Conservation (phyloP, 495 filamentous ascomycete species). For the Aspergillus panamensis region DNA sequence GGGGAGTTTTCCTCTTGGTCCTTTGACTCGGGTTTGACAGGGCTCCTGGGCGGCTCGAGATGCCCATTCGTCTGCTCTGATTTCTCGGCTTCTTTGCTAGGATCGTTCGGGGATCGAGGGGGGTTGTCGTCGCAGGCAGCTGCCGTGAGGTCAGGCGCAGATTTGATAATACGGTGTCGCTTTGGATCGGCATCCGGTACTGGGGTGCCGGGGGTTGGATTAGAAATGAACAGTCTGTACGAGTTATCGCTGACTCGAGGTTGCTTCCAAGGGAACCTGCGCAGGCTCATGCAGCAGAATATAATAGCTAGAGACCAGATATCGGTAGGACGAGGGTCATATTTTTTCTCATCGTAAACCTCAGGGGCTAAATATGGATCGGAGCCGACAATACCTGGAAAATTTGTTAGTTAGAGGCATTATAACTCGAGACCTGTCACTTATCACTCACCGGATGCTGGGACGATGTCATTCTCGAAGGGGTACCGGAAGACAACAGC, state of each 20-base stretch:
- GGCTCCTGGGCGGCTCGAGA: constrained; percentile 15
- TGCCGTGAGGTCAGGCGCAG: constrained; percentile 35
- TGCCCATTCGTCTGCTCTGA: constrained; percentile 14
- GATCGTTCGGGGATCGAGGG: constrained; percentile 3
- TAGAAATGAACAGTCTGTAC: constrained; percentile 83
- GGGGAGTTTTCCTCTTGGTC: constrained; percentile 21
- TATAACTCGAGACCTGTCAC: background rate
- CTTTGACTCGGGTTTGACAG: constrained; percentile 15
- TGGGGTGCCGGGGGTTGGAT: constrained; percentile 56
- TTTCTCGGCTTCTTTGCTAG: constrained; percentile 7
- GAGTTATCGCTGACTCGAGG: constrained; percentile 90
- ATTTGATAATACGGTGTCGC: constrained; percentile 37
- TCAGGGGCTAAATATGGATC: constrained; percentile 97
- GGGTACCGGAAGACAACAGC: constrained; percentile 96
- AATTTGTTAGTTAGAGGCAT: constrained; percentile 9
- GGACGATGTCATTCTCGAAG: constrained; percentile 88
- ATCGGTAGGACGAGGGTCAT: constrained; percentile 91
- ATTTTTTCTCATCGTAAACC: constrained; percentile 91
- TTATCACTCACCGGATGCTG: constrained; percentile 69
- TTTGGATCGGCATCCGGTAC: constrained; percentile 45
- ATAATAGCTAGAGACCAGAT: constrained; percentile 99
- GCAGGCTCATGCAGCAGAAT: constrained; percentile 97
- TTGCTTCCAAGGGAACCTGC: constrained; percentile 96
- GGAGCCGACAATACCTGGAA: constrained; percentile 87
- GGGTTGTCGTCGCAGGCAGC: constrained; percentile 28